Base-by-base conservation (phyloP, 2,329 filamentous ascomycete species). In the Stagonosporopsis rhizophila region DNA sequence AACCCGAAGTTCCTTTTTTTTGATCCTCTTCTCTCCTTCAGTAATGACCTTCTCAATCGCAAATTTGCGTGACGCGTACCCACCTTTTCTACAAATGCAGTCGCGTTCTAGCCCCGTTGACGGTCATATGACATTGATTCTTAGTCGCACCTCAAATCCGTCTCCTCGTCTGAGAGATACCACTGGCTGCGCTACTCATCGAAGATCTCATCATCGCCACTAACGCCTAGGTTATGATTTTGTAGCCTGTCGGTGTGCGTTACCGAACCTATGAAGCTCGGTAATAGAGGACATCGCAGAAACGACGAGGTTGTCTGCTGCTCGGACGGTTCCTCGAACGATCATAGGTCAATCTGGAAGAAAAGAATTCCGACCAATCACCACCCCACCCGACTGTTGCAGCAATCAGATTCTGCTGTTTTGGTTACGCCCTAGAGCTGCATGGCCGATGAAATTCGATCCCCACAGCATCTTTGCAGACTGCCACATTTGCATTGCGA, bases 321-420 rank as follows among this genome's bases (percentile, higher is more conserved):
- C n/a, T 34, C 20, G 7, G 27, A 11, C 22, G 19, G 17, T 6
- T 49, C 20, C 32, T 50, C 22, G 40, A 17, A 17, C 34, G 37
- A 14, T 46, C 20, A 51, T 56, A 51, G 53, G 53, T 44, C 47
- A 15, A 37, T 37, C 19, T 17, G 38, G 9, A 8, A 11, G 28
- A 23, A 28, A 3, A n/a, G 37, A 12, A 6, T 4, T 23, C 23
- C 47, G 19, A 27, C 53, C 53, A 51, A 56, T 51, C 53, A 42
- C 6, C 14, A 17, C 14, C 37, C 14, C 17, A 19, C 19, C 19
- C n/a, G 41, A 30, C 17, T 30, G 17, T 25, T 47, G 20, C 28
- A 46, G 19, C 37, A 12, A 47, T 46, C 41, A 56, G 41, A 51
- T 47, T 51, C 47, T 51, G 53, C 42, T 55, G n/a, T 32, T 40